Conservation (phyloP, 1,284 basidiomycete genomes). For the Cryptococcus maquisensis region DNA sequence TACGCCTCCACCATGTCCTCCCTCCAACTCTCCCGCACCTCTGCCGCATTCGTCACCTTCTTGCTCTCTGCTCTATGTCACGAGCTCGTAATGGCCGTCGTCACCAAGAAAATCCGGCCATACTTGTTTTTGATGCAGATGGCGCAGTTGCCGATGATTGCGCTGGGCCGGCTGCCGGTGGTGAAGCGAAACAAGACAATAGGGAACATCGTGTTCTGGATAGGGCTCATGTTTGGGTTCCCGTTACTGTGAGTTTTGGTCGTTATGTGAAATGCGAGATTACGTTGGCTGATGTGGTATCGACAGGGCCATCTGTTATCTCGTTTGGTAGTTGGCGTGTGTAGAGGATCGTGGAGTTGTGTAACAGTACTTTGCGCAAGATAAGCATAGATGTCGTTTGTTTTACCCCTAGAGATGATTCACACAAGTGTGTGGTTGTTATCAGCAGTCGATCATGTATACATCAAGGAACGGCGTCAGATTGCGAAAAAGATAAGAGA, state of each 20-base stretch:
- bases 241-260: slow-evolving; percentile 75
- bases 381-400: neutral
- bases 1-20: slow-evolving; percentile 80
- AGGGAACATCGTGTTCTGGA: slow-evolving; percentile 79
- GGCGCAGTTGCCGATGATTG: slow-evolving; percentile 86
- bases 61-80: slow-evolving; percentile 81
- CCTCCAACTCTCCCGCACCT: slow-evolving; percentile 66
- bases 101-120: slow-evolving; percentile 76
- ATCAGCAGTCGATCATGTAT: neutral
- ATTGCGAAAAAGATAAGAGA: neutral
- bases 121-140: slow-evolving; percentile 54
- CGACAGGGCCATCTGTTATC: slow-evolving; percentile 17
- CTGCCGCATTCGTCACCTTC: slow-evolving; percentile 89
- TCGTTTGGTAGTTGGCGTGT: slow-evolving; percentile 11
- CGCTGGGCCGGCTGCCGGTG: slow-evolving; percentile 67
- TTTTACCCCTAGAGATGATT: neutral
- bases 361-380: neutral
- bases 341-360: too few relatives aligned
- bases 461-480: too few relatives aligned
- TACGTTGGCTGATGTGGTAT: neutral
- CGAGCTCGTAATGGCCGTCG: slow-evolving; percentile 93
- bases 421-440: neutral
- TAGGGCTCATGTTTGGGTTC: slow-evolving; percentile 76
- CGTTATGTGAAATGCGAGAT: neutral
- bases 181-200: slow-evolving; percentile 74